phyloP scores from a whole-genome alignment of 495 filamentous ascomycete species.

The Annulohypoxylon maeteangense region DNA sequence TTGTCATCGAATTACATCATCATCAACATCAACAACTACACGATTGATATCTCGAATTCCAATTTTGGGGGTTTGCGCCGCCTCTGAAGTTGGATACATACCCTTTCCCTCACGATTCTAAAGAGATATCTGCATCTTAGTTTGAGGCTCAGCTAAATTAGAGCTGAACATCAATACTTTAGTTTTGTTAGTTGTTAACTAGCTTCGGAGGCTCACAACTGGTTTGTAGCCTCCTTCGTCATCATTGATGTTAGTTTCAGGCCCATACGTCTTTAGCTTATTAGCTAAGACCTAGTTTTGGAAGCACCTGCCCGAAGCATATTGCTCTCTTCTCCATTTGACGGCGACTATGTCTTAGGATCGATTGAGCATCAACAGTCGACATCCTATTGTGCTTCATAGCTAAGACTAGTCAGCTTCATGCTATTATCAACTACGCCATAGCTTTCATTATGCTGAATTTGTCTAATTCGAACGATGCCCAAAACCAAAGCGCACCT shows the following conservation, averaged over 20 bases:
- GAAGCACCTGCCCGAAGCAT: conserved; percentile 4
- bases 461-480: conserved; percentile 48
- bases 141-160: not conserved
- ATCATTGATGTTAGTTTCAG: conserved; percentile 37
- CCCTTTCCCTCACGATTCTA: not conserved
- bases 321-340: conserved; percentile 11
- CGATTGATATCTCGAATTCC: conserved; percentile 27
- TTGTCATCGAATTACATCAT: conserved; percentile 39
- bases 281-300: conserved; percentile 13
- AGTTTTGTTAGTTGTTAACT: conserved; percentile 6
- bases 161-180: not conserved
- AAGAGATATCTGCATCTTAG: conserved; percentile 6
- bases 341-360: not conserved
- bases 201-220: not conserved
- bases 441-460: conserved; percentile 41
- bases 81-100: not conserved
- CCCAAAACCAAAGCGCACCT: conserved; percentile 54
- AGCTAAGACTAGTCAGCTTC: not conserved
- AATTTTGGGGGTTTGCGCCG: not conserved
- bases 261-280: conserved; percentile 14
- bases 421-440: conserved; percentile 10
- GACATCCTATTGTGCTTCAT: conserved; percentile 9
- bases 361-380: conserved; percentile 10
- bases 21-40: conserved; percentile 5
- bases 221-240: conserved; percentile 41